A percentile compares a stretch with the other conserved stretches of the same genome.
Conservation (phyloP, 768 basidiomycete species). For the Pholiota molesta region DNA sequence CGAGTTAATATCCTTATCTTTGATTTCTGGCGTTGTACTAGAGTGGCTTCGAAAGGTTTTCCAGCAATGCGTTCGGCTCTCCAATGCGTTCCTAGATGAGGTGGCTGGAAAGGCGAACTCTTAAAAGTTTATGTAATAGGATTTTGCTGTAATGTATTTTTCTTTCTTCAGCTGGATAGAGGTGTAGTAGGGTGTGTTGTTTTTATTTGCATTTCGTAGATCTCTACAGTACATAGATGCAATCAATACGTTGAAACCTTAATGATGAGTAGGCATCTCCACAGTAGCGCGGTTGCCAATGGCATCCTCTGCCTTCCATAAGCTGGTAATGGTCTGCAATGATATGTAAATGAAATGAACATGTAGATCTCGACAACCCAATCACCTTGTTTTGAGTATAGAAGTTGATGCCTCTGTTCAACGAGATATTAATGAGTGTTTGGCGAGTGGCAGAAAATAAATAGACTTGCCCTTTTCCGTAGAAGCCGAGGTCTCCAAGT, state of each 20-base stretch:
- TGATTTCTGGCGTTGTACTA: slow-evolving; percentile 24
- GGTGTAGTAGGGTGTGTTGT: not conserved
- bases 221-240: slow-evolving; percentile 8
- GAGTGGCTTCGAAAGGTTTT: slow-evolving; percentile 81
- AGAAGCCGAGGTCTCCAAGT: slow-evolving; percentile 88
- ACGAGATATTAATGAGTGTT: slow-evolving; percentile 5
- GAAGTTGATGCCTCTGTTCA: slow-evolving; percentile 82
- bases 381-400: slow-evolving; percentile 92
- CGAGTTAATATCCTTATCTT: not conserved
- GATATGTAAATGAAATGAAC: slow-evolving; percentile 8
- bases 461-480: slow-evolving; percentile 72
- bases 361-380: not conserved
- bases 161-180: not conserved
- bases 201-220: slow-evolving; percentile 1
- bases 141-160: not conserved
- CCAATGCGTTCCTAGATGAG: slow-evolving; percentile 80
- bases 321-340: slow-evolving; percentile 79
- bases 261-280: slow-evolving; percentile 83
- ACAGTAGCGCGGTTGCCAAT: slow-evolving; percentile 79
- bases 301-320: slow-evolving; percentile 91
- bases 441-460: slow-evolving; percentile 10
- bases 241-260: slow-evolving; percentile 23
- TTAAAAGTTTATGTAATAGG: not conserved
- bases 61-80: slow-evolving; percentile 72
- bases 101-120: slow-evolving; percentile 39